Percentiles rank a stretch among this genome's conserved stretches.
phyloP scores from a whole-genome alignment of 1,284 basidiomycete genomes.

The Cronartium quercuum region DNA sequence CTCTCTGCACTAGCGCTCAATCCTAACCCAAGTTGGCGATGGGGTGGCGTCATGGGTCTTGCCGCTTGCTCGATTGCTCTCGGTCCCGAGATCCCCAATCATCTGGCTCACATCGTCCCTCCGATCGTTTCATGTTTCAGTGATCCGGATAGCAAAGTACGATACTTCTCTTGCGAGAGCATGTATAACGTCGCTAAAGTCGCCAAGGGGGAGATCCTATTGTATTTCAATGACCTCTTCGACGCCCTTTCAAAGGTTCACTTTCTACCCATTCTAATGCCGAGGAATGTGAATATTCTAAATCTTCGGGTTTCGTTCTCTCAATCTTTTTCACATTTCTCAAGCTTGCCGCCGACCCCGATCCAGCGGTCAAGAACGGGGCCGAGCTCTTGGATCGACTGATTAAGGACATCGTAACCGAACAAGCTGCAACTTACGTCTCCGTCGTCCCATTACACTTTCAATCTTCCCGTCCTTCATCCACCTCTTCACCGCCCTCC shows the following conservation, averaged over 20 bases:
- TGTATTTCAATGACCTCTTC: slow-evolving; percentile 98
- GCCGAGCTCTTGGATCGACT: slow-evolving; percentile 95
- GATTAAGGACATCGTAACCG: slow-evolving; percentile 94
- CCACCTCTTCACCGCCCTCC: slow-evolving; percentile 57
- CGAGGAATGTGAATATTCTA: slow-evolving; percentile 1
- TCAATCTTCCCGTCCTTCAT: slow-evolving; percentile 45
- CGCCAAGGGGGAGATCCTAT: slow-evolving; percentile 90
- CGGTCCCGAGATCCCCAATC: slow-evolving; percentile 83
- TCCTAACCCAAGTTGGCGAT: slow-evolving; percentile 77
- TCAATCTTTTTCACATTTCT: not conserved
- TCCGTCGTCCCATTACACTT: slow-evolving; percentile 53
- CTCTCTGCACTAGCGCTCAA: slow-evolving; percentile 49
- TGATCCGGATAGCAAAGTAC: slow-evolving; percentile 87
- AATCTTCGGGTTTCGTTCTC: not conserved
- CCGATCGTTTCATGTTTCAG: slow-evolving; percentile 88
- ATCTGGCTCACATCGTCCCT: slow-evolving; percentile 85
- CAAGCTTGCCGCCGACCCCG: slow-evolving; percentile 93
- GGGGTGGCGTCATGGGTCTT: slow-evolving; percentile 92
- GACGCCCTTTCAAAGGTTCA: slow-evolving; percentile 89
- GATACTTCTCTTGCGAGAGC: slow-evolving; percentile 95
- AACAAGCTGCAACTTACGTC: slow-evolving; percentile 90
- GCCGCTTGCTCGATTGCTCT: slow-evolving; percentile 94
- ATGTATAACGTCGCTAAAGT: slow-evolving; percentile 96
- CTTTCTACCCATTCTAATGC: not conserved
- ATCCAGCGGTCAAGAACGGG: slow-evolving; percentile 95